Percentiles rank a stretch among this genome's conserved stretches.
Evolutionary conservation across 306 rosid species (phyloP).

Genomic region (Ormosia semicastrata): DNA sequence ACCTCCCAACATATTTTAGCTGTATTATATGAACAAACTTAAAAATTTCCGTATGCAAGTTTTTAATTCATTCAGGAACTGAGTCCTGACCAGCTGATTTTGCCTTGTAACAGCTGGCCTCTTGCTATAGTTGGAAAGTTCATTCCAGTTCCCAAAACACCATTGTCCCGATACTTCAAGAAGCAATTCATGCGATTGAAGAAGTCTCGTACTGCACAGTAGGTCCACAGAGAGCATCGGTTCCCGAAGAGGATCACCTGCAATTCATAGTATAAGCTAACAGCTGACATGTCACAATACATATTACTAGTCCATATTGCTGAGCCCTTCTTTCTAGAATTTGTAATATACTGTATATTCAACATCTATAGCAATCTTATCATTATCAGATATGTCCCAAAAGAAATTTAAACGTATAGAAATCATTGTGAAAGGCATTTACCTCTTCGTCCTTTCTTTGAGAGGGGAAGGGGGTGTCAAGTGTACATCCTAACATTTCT

Average conservation of each 20-base stretch:
- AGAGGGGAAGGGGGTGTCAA: not conserved
- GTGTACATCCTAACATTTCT: slow-evolving; percentile 26
- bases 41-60: not conserved
- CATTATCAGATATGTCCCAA: not conserved
- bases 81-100: not conserved
- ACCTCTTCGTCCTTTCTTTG: not conserved
- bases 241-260: not conserved
- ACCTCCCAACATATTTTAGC: not conserved
- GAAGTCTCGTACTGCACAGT: slow-evolving; percentile 26
- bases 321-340: not conserved
- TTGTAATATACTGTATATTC: slow-evolving; percentile 25
- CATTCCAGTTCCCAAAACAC: slow-evolving; percentile 79
- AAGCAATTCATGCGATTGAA: slow-evolving; percentile 35
- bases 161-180: slow-evolving; percentile 39
- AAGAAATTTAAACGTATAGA: not conserved
- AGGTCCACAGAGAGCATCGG: not conserved
- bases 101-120: slow-evolving; percentile 77
- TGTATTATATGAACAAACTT: not conserved
- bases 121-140: slow-evolving; percentile 75
- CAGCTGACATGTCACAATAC: not conserved
- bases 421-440: not conserved
- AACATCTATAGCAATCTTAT: not conserved
- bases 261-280: not conserved
- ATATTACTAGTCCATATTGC: not conserved
- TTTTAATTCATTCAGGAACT: not conserved